Conservation (phyloP, 202 grass and related monocot species). For the Brachypodium distachyon region DNA sequence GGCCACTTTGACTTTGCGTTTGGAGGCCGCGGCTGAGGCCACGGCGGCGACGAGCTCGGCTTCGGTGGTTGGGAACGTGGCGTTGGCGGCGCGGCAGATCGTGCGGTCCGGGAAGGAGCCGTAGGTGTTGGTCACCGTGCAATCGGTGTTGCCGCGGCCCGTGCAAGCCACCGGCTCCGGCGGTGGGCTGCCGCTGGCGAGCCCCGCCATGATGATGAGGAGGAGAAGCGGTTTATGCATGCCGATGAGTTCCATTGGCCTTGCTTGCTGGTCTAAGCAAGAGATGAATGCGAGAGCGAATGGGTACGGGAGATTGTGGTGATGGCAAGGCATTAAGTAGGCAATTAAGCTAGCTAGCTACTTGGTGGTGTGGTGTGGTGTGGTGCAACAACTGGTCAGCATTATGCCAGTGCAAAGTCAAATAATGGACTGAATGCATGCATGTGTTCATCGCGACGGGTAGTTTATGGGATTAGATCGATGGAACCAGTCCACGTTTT, state of each 20-base stretch:
- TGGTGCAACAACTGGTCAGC: no score
- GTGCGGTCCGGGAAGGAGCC: conserved; percentile 64
- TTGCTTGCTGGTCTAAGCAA: not conserved
- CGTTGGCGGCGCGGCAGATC: conserved; percentile 45
- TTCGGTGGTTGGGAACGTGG: conserved; percentile 53
- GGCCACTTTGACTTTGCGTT: conserved; percentile 53
- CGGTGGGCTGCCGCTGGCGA: conserved; percentile 19
- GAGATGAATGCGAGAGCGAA: no score
- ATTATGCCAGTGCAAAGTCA: no score
- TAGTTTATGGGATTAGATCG: no score
- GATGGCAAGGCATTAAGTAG: no score
- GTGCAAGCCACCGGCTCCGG: conserved; percentile 29
- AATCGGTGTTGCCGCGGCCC: conserved; percentile 21
- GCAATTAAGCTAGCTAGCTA: no score
- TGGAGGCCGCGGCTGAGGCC: conserved; percentile 19
- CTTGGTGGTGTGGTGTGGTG: no score
- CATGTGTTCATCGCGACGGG: no score
- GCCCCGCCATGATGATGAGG: not conserved
- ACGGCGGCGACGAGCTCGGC: conserved; percentile 50
- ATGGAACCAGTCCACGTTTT: no score
- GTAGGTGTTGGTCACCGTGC: conserved; percentile 62
- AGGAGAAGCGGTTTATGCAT: not conserved
- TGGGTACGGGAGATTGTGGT: no score
- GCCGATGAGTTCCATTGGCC: not conserved
- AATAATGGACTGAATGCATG: no score